These are phyloP conservation scores for Ogataea philodendri DNA, from an alignment of 805 yeast genomes.

Conservation along the genomic window DNA sequence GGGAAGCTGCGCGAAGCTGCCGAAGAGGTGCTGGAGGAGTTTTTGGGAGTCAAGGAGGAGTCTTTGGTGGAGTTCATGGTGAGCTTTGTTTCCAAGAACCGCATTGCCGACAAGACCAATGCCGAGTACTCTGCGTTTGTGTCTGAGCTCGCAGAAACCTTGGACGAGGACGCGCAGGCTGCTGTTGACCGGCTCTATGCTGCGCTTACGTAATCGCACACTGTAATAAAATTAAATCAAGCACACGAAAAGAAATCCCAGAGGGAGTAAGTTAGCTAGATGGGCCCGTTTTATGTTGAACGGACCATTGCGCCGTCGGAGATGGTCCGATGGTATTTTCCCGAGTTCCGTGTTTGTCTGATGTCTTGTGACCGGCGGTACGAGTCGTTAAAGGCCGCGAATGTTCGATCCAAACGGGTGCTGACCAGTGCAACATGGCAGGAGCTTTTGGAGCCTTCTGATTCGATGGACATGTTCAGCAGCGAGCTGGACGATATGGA, in stretches of 20 bases:
- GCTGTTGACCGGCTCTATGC: constrained; percentile 22
- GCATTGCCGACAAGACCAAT: constrained; percentile 27
- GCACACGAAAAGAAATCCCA: too few relatives aligned
- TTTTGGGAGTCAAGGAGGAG: constrained; percentile 52
- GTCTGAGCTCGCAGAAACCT: constrained; percentile 46
- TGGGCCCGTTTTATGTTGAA: constrained; percentile 19
- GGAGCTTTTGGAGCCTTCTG: constrained; percentile 26
- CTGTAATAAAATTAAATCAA: too few relatives aligned
- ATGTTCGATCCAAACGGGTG: constrained; percentile 14
- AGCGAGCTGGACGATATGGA: constrained; percentile 26
- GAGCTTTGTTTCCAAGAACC: constrained; percentile 37
- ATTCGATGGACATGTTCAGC: constrained; percentile 24
- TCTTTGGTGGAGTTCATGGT: constrained; percentile 45
- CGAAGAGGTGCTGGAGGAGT: constrained; percentile 46
- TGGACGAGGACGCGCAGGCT: constrained; percentile 43
- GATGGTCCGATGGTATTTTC: constrained; percentile 20
- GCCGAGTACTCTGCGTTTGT: constrained; percentile 37
- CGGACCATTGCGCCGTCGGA: constrained; percentile 28
- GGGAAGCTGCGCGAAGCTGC: constrained; percentile 36
- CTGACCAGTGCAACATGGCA: constrained; percentile 26
- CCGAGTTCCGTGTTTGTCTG: constrained; percentile 23
- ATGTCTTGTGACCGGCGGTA: constrained; percentile 18
- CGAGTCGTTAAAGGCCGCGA: constrained; percentile 1
- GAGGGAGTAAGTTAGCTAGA: neutral
- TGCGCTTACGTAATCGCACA: constrained; percentile 6